A percentile compares a stretch with the other conserved stretches of the same genome.
Evolutionary conservation across 2,329 filamentous ascomycete species (phyloP).

Genomic region (Ophiostoma piceae): DNA sequence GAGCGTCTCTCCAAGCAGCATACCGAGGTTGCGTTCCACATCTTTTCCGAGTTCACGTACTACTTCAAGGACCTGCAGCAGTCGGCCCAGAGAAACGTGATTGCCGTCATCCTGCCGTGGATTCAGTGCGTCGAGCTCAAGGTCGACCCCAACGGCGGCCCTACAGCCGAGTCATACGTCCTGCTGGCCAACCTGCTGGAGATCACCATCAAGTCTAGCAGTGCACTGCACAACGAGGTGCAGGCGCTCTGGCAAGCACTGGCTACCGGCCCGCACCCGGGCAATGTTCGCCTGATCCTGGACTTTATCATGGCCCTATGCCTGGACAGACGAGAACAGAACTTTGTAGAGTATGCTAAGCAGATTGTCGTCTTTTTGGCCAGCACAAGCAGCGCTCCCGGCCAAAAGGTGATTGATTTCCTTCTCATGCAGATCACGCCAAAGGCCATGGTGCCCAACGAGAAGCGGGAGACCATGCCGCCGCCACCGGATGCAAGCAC

Average conservation of each 20-base stretch:
- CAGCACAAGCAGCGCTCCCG: conserved; percentile 65
- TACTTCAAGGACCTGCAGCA: conserved; percentile 86
- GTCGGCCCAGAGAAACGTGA: conserved; percentile 83
- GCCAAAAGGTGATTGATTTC: conserved; percentile 90
- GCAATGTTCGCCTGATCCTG: conserved; percentile 88
- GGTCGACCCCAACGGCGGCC: conserved; percentile 83
- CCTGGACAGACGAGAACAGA: conserved; percentile 89
- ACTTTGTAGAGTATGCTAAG: conserved; percentile 96
- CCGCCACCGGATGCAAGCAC: conserved; percentile 64
- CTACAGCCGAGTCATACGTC: conserved; percentile 88
- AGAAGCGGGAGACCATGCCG: conserved; percentile 56
- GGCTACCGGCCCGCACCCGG: conserved; percentile 84
- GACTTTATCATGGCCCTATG: conserved; percentile 96
- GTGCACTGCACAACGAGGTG: conserved; percentile 87
- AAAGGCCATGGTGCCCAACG: conserved; percentile 92
- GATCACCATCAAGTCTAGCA: conserved; percentile 89
- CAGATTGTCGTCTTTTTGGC: conserved; percentile 96
- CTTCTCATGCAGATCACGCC: conserved; percentile 85
- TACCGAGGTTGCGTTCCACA: conserved; percentile 79
- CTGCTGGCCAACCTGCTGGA: conserved; percentile 91
- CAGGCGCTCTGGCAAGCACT: conserved; percentile 96
- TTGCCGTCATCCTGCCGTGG: conserved; percentile 92
- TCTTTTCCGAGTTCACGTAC: conserved; percentile 91
- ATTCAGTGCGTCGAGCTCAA: conserved; percentile 91
- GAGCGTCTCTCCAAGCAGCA: conserved; percentile 84